Conservation (phyloP, 2,329 filamentous ascomycete species). For the Phaeosphaeriaceae sp. region DNA sequence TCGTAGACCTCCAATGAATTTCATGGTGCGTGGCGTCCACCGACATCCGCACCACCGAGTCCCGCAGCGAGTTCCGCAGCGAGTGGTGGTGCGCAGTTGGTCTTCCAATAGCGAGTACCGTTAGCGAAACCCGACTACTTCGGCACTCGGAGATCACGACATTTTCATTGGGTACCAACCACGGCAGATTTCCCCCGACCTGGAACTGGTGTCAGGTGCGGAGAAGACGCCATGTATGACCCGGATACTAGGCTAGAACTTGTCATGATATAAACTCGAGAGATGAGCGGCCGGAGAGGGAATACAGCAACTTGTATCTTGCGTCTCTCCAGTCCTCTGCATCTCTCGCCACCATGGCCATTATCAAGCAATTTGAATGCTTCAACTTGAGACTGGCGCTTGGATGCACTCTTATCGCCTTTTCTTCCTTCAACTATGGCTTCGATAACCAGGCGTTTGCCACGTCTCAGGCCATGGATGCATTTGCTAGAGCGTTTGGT, state of each 20-base stretch:
- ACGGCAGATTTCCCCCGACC: neutral
- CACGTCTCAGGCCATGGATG: slow-evolving; percentile 10
- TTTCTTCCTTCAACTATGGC: slow-evolving; percentile 15
- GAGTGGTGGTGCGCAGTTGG: neutral
- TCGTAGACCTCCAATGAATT: neutral
- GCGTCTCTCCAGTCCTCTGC: neutral
- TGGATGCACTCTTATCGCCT: slow-evolving; percentile 9
- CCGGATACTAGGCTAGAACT: neutral
- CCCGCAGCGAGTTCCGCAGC: too few species aligned
- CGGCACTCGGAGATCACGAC: neutral
- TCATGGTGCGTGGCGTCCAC: neutral
- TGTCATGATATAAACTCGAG: neutral
- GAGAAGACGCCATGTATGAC: neutral
- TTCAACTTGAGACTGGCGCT: neutral
- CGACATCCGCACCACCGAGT: neutral
- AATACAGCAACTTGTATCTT: neutral
- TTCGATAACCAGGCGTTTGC: slow-evolving; percentile 15
- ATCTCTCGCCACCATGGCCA: neutral
- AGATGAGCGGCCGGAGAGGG: neutral
- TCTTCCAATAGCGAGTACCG: neutral
- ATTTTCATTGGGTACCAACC: neutral
- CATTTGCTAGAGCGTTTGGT: slow-evolving; percentile 8
- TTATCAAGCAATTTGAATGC: neutral
- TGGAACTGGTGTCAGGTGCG: neutral
- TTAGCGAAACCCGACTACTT: neutral